Percentiles rank a stretch among this genome's conserved stretches.
Conservation (phyloP, 1,139 yeast species). For the Debaryomycetaceae sp. region DNA sequence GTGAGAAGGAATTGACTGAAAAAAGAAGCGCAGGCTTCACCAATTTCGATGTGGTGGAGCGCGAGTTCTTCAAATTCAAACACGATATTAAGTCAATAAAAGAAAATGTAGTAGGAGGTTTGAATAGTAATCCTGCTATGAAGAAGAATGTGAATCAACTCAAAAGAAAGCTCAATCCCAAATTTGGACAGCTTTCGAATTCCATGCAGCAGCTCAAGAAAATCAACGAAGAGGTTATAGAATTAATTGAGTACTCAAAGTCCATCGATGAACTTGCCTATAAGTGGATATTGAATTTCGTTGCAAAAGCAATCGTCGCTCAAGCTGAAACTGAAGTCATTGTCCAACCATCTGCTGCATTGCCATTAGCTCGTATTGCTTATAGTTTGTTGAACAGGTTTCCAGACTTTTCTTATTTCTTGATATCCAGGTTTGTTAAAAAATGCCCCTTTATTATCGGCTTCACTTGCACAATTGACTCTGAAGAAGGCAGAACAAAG, state of each 20-base stretch:
- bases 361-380: conserved; percentile 74
- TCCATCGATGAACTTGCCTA: conserved; percentile 46
- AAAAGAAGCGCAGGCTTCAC: conserved; percentile 23
- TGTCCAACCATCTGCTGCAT: conserved; percentile 72
- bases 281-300: conserved; percentile 73
- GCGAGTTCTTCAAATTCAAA: conserved; percentile 49
- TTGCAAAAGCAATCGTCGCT: conserved; percentile 78
- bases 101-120: conserved; percentile 47
- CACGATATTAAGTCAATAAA: conserved; percentile 60
- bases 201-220: conserved; percentile 55
- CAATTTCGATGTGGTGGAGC: conserved; percentile 37
- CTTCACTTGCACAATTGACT: conserved; percentile 64
- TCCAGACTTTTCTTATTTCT: conserved; percentile 63
- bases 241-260: conserved; percentile 46
- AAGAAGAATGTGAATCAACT: conserved; percentile 40
- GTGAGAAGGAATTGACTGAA: conserved; percentile 9
- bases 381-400: conserved; percentile 50
- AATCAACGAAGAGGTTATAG: conserved; percentile 50
- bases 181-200: conserved; percentile 86
- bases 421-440: conserved; percentile 80
- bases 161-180: conserved; percentile 78
- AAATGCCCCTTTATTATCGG: conserved; percentile 91
- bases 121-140: conserved; percentile 38
- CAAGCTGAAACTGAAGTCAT: conserved; percentile 94
- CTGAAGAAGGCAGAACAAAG: conserved; percentile 74